These are phyloP conservation scores for Sclerospora graminicola DNA, from an alignment of 352 stramenopile genomes.

Conservation along the genomic window DNA sequence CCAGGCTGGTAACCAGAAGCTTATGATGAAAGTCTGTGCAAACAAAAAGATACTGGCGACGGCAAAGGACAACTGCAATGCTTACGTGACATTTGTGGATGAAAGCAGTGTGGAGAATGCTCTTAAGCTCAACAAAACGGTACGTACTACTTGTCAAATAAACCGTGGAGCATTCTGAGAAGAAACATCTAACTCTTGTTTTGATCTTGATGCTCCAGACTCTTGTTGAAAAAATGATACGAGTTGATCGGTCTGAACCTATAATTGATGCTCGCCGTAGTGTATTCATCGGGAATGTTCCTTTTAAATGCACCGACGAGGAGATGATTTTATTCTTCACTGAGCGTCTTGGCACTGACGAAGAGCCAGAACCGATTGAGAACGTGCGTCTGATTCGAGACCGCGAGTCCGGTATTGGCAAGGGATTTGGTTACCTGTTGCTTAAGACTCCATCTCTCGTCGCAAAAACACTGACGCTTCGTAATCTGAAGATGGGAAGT, in stretches of 20 bases:
- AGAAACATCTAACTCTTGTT: conserved; percentile 1
- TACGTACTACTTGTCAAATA: conserved; percentile 8
- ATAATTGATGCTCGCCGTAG: conserved; percentile 72
- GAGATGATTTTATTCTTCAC: conserved; percentile 59
- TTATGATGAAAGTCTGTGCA: conserved; percentile 87
- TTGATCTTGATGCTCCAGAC: conserved; percentile 18
- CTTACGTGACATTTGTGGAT: conserved; percentile 82
- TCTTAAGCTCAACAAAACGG: conserved; percentile 59
- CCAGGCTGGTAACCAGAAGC: conserved; percentile 84
- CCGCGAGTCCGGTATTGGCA: conserved; percentile 79
- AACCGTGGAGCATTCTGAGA: neutral
- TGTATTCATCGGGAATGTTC: conserved; percentile 88
- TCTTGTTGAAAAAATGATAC: conserved; percentile 53
- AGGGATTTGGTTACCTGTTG: conserved; percentile 88
- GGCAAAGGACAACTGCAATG: conserved; percentile 86
- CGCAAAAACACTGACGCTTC: conserved; percentile 57
- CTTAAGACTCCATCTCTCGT: conserved; percentile 57
- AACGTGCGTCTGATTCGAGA: conserved; percentile 87
- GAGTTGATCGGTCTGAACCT: conserved; percentile 50
- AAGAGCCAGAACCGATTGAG: conserved; percentile 57
- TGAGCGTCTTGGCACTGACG: conserved; percentile 54
- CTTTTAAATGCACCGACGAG: conserved; percentile 80
- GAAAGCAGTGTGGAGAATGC: conserved; percentile 49
- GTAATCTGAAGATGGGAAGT: conserved; percentile 54
- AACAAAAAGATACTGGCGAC: conserved; percentile 79